A percentile compares a stretch with the other conserved stretches of the same genome.
Conservation (phyloP, 2,329 filamentous ascomycete genomes). For the Ceratocystiopsis minuta region DNA sequence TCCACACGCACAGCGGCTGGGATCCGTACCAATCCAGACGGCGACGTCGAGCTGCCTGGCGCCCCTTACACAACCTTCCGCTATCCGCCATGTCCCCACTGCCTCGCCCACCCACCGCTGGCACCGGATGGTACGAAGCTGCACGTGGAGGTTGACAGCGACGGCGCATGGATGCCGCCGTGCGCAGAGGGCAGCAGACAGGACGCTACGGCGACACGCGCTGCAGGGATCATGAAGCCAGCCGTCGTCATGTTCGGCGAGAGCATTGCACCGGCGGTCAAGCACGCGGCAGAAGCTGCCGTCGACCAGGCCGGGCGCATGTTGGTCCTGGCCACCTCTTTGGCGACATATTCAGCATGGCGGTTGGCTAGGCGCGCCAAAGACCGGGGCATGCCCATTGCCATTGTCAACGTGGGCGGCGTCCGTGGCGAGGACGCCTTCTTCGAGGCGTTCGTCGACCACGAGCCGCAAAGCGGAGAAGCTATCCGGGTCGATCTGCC, state of each 20-base stretch:
- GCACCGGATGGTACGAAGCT: constrained; percentile 31
- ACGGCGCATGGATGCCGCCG: constrained; percentile 56
- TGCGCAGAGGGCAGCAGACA: constrained; percentile 17
- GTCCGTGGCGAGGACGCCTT: constrained; percentile 62
- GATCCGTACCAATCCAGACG: constrained; percentile 77
- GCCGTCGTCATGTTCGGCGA: constrained; percentile 96
- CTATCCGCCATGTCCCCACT: constrained; percentile 77
- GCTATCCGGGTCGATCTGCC: constrained; percentile 39
- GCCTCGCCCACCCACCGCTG: constrained; percentile 44
- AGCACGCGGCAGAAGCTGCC: constrained; percentile 57
- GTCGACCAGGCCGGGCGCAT: constrained; percentile 61
- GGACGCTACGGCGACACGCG: constrained; percentile 11
- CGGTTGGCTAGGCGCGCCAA: constrained; percentile 67
- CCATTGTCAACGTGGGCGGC: constrained; percentile 73
- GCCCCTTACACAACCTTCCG: constrained; percentile 80
- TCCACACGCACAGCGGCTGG: constrained; percentile 21
- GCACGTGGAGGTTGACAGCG: constrained; percentile 52
- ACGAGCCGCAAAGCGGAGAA: constrained; percentile 28
- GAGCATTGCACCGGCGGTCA: constrained; percentile 53
- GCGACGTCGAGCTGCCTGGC: constrained; percentile 76
- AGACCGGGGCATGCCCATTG: constrained; percentile 69
- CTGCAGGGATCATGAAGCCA: constrained; percentile 73
- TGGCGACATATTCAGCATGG: constrained; percentile 94
- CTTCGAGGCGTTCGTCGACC: constrained; percentile 30
- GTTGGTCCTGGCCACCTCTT: constrained; percentile 69